Evolutionary conservation across 2,329 filamentous ascomycete species (phyloP).

Genomic region (Epicoccum nigrum): DNA sequence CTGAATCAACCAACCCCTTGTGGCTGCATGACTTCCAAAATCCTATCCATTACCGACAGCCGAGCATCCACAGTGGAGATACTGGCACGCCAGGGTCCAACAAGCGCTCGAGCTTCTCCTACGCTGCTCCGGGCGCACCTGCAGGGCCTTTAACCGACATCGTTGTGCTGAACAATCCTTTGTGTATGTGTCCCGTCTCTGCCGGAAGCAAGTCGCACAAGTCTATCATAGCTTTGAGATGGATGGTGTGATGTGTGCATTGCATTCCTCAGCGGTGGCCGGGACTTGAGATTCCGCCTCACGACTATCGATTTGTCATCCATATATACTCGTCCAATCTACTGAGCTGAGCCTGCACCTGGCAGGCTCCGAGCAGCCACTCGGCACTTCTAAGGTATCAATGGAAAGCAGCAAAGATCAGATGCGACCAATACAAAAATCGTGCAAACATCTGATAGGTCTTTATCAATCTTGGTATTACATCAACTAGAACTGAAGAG

Average conservation of each 20-base stretch:
- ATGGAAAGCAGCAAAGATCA: too few species aligned
- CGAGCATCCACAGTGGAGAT: constrained; percentile 1
- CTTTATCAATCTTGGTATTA: too few species aligned
- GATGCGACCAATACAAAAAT: too few species aligned
- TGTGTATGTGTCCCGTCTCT: not conserved
- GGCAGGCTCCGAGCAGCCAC: too few species aligned
- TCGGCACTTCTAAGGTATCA: too few species aligned
- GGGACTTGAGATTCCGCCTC: too few species aligned
- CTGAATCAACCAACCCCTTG: constrained; percentile 2
- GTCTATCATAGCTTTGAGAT: not conserved
- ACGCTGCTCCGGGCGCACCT: constrained; percentile 1
- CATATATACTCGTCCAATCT: too few species aligned
- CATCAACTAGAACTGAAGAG: too few species aligned
- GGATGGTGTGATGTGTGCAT: not conserved
- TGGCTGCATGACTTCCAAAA: constrained; percentile 11
- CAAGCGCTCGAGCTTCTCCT: constrained; percentile 1
- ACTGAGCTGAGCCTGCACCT: too few species aligned
- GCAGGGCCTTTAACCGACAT: constrained; percentile 10
- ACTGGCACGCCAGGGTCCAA: constrained; percentile 2
- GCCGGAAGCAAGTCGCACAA: constrained; percentile 1
- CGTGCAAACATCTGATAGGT: too few species aligned
- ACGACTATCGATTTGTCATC: too few species aligned
- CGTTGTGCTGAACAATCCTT: constrained; percentile 5
- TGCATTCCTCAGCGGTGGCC: constrained; percentile 9
- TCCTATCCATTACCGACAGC: not conserved